Conservation (phyloP, 768 basidiomycete genomes). For the Pisolithus orientalis region DNA sequence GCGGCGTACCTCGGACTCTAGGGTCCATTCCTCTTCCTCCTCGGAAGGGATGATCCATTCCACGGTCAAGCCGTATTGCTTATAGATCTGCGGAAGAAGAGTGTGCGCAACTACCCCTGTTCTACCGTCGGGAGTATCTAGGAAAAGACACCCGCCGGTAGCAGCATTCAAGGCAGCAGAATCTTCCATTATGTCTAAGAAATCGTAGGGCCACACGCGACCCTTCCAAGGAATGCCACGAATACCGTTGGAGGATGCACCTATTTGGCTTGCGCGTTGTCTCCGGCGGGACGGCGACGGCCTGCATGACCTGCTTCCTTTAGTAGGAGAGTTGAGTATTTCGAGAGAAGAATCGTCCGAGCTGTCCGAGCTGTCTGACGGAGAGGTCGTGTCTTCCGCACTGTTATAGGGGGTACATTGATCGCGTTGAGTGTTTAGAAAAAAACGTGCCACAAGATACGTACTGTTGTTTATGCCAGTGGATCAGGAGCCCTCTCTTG, state of each 20-base stretch:
- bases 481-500: slow-evolving; percentile 19
- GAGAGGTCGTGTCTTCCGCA: no score
- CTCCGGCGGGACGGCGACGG: no score
- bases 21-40: neutral
- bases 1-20: neutral
- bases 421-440: no score
- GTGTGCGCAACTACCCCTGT: neutral
- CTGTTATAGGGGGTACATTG: no score
- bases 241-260: neutral
- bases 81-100: neutral
- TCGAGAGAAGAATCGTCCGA: no score
- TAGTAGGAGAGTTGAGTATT: no score
- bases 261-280: no score
- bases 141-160: neutral
- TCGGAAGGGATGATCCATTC: neutral
- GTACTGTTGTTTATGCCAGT: slow-evolving; percentile 14
- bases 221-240: neutral
- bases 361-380: no score
- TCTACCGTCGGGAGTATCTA: slow-evolving; percentile 1
- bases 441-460: neutral
- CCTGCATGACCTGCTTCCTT: no score
- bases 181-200: neutral
- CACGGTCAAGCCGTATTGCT: neutral
- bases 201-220: neutral
- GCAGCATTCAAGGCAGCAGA: neutral